A percentile compares a stretch with the other conserved stretches of the same genome.
These are phyloP conservation scores for Chaetomiaceae sp. DNA, from an alignment of 2,329 filamentous ascomycete genomes.

Conservation along the genomic window DNA sequence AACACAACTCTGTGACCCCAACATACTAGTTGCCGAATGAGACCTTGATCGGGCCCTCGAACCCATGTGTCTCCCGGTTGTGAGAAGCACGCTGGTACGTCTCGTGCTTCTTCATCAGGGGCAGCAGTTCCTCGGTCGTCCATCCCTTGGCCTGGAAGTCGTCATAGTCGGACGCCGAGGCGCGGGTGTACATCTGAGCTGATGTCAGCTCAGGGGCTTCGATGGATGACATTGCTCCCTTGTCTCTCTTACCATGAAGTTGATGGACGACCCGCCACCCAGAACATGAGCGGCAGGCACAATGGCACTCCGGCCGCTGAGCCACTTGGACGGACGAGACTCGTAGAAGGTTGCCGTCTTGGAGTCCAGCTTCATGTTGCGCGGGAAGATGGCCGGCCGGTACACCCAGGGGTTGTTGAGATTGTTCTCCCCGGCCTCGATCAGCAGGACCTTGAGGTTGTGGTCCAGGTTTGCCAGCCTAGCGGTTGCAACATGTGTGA, in stretches of 20 bases:
- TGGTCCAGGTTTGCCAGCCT: conserved; percentile 72
- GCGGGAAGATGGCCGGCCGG: conserved; percentile 71
- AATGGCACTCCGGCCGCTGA: conserved; percentile 65
- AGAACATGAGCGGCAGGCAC: conserved; percentile 72
- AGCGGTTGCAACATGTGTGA: too few relatives aligned
- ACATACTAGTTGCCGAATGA: conserved; percentile 70
- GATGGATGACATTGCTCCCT: neutral
- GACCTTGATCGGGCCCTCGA: conserved; percentile 76
- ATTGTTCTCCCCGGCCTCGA: conserved; percentile 69
- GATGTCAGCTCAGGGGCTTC: conserved; percentile 5
- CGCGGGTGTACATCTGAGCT: conserved; percentile 64
- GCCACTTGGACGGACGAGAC: conserved; percentile 67
- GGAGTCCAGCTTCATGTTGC: conserved; percentile 73
- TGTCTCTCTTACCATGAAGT: conserved; percentile 60
- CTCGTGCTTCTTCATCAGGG: conserved; percentile 76
- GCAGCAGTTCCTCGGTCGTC: conserved; percentile 69
- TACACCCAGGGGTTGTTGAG: conserved; percentile 76
- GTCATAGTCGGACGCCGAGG: conserved; percentile 69
- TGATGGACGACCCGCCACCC: conserved; percentile 69
- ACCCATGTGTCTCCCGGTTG: conserved; percentile 68
- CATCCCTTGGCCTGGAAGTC: conserved; percentile 78
- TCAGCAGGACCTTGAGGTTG: conserved; percentile 63
- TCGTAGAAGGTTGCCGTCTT: conserved; percentile 81
- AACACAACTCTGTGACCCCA: too few relatives aligned
- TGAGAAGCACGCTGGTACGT: conserved; percentile 66